These are phyloP conservation scores for Myxozyma sirexii DNA, from an alignment of 805 yeast species.

Conservation along the genomic window DNA sequence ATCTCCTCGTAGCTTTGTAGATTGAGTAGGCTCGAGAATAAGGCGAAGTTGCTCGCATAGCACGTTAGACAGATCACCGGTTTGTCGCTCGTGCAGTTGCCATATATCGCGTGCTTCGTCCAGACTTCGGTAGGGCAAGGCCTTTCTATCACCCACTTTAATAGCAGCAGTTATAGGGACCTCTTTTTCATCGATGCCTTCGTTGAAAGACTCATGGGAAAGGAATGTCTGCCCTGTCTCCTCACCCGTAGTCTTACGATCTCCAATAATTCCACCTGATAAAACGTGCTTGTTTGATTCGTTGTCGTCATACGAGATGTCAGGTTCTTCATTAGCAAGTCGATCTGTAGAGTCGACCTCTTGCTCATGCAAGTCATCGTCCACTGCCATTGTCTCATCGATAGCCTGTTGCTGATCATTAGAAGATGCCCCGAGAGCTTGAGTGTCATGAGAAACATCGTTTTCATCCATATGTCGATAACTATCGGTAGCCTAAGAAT, in stretches of 20 bases:
- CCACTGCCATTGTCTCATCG: constrained; percentile 74
- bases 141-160: constrained; percentile 11
- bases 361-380: constrained; percentile 53
- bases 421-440: constrained; percentile 89
- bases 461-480: constrained; percentile 30
- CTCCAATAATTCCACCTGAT: constrained; percentile 56
- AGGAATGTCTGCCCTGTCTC: constrained; percentile 42
- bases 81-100: constrained; percentile 80
- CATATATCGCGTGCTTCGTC: constrained; percentile 78
- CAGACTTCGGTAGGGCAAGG: constrained; percentile 46
- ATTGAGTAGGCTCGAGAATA: constrained; percentile 91
- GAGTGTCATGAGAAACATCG: constrained; percentile 64
- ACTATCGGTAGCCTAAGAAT: constrained; percentile 8
- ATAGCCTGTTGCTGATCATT: constrained; percentile 75
- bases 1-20: constrained; percentile 94
- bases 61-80: constrained; percentile 83
- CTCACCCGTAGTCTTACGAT: constrained; percentile 42
- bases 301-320: no score
- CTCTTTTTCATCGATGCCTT: constrained; percentile 38
- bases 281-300: constrained; percentile 35
- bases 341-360: constrained; percentile 40
- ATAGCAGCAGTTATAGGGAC: constrained; percentile 18
- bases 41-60: constrained; percentile 90
- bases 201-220: constrained; percentile 44
- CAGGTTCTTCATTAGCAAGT: constrained; percentile 26